A percentile compares a stretch with the other conserved stretches of the same genome.
Conservation (phyloP, 2,329 filamentous ascomycete genomes). For the Onygena corvina region DNA sequence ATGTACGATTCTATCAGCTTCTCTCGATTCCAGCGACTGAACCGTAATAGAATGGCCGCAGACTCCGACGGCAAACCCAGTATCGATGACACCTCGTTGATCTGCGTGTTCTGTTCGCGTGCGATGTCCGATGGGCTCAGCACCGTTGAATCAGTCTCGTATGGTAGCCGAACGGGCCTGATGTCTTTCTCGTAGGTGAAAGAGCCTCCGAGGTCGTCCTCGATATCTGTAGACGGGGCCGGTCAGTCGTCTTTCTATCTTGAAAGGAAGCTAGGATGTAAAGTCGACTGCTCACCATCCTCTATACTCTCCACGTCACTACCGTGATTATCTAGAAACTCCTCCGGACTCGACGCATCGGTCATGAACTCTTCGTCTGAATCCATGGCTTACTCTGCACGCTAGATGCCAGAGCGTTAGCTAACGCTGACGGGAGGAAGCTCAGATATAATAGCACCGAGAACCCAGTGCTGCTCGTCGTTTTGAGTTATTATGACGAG, state of each 20-base stretch:
- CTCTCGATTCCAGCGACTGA: constrained; percentile 94
- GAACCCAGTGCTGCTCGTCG: not conserved
- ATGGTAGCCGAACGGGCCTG: constrained; percentile 60
- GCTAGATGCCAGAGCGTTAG: not conserved
- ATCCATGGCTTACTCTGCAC: constrained; percentile 58
- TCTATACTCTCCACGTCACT: constrained; percentile 55
- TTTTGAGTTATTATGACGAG: not conserved
- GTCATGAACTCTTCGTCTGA: constrained; percentile 93
- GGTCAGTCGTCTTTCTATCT: constrained; percentile 7
- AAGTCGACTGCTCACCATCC: constrained; percentile 24
- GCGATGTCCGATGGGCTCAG: constrained; percentile 71
- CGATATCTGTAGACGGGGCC: constrained; percentile 37
- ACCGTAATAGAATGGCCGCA: constrained; percentile 74
- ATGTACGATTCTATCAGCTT: constrained; percentile 91
- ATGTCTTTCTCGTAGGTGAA: constrained; percentile 59
- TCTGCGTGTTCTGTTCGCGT: constrained; percentile 69
- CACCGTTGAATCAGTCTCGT: constrained; percentile 76
- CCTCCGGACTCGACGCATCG: constrained; percentile 58
- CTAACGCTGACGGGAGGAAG: not conserved
- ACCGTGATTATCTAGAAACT: constrained; percentile 54
- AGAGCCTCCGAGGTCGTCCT: constrained; percentile 46
- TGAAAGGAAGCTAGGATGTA: not conserved
- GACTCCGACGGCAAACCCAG: constrained; percentile 81
- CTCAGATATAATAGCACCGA: not conserved
- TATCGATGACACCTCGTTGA: constrained; percentile 83